Base-by-base conservation (phyloP, 768 basidiomycete species). In the Leccinum imitatum region DNA sequence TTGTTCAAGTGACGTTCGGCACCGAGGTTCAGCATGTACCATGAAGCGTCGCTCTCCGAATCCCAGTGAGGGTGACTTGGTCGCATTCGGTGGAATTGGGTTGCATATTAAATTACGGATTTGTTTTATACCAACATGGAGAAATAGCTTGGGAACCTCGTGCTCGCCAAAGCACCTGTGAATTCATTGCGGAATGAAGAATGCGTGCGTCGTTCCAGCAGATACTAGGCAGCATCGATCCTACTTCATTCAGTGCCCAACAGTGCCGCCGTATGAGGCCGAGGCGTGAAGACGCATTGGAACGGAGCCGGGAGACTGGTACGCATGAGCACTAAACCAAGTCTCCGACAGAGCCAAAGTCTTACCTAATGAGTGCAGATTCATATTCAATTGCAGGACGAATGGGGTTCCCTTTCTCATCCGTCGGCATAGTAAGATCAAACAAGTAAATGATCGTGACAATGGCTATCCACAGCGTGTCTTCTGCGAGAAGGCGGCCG, bases 401-500 rank as follows among this genome's bases (percentile, higher is more conserved):
- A n/a, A 59, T 37, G 9, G 52, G 33, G 4, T 46, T n/a, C 1
- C 58, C 58, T 3, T 25, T 30, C 9, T 54, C 58, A 33, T 59
- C 58, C 7, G 10, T 47, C 46, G 58, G 58, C 23, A 59, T 17
- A 23, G 58, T 47, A 11, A 54, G 46, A 48, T 59, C 58, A 30
- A 59, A 59, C 23, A 59, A 31, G 30, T 27, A 37, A 11, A 54
- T 19, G 23, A 59, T 54, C 2, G 58, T 37, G 11, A 41, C 52
- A 7, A 59, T 48, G 0, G 58, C 52, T 14, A 59, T 53, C 58
- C 58, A 59, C 44, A 59, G 11, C 46, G 58, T 37, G 8, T 59
- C 58, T 30, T 58, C 58, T 47, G 21, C 58, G 17, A 58, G 35
- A 58, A 37, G 14, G 44, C 58, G 58, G 15, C 58, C 58, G 21